Base-by-base conservation (phyloP, 129 eudicot genomes). In the Saposhnikovia divaricata region DNA sequence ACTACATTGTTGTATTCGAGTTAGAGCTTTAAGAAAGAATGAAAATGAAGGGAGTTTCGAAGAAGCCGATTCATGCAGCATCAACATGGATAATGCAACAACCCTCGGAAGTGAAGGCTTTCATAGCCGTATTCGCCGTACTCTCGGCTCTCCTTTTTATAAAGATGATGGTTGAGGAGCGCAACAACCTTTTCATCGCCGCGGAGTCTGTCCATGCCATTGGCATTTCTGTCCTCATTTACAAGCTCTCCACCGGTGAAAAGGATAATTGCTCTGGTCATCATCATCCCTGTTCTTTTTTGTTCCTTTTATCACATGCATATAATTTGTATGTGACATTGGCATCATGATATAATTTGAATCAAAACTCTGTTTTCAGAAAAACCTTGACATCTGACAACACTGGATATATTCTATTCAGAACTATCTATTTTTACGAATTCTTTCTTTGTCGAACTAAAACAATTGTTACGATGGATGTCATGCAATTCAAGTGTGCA, bases 51-150 rank as follows among this genome's bases (percentile, higher is more conserved):
- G 77, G 77, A 40, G 37, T 10, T 72, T 42, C 77, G 38, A 73
- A 73, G 77, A 73, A 44, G 77, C 77, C 77, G 37, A 43, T 73
- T 27, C 53, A 73, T 73, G 77, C 77, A 73, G 77, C 77, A 5
- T 46, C 77, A 25, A 13, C 38, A 12, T 73, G 77, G 77, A 12
- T 73, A 11, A 44, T 44, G 55, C 53, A 44, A 25, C 78, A 74
- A 74, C 78, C 78, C 0, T 3, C 78, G 12, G 40, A 74, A 27
- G 61, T 74, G 40, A 46, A 74, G 78, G 78, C 61, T 13, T 46
- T 74, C 59, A 43, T 74, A 34, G 61, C 43, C 15, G 43, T 74
- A 1, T 45, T 74, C 11, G n/a, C 61, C 7, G 14, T 18, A 6
- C 48, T 74, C 13, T 45, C 78, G 42, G 61, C 42, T 34, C 78